Percentiles rank a stretch among this genome's conserved stretches.
These are phyloP conservation scores for Citrullus colocynthis DNA, from an alignment of 306 rosid species.

Conservation along the genomic window DNA sequence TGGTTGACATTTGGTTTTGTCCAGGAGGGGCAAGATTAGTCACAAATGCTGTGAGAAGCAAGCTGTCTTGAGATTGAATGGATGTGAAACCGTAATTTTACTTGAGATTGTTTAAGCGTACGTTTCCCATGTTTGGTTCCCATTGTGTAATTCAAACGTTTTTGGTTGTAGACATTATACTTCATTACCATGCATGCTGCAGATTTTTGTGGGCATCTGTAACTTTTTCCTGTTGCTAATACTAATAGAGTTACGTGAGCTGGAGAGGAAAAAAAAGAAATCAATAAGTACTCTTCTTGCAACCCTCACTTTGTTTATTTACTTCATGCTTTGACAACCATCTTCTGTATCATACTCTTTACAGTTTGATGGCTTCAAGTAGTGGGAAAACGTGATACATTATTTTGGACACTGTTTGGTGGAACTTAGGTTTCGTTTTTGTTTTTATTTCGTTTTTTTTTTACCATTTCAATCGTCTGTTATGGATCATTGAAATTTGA, in stretches of 20 bases:
- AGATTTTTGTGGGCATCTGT: constrained; percentile 3
- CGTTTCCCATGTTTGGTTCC: background rate
- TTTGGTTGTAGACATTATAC: background rate
- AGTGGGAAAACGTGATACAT: background rate
- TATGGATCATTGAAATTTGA: background rate
- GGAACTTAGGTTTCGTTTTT: background rate
- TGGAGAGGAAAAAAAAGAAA: background rate
- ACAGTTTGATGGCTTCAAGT: background rate
- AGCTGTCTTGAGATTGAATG: background rate
- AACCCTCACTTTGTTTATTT: background rate
- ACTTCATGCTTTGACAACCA: background rate
- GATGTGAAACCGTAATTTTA: background rate
- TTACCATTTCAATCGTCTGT: background rate
- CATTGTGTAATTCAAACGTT: background rate
- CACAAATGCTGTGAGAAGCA: background rate
- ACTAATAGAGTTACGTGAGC: background rate
- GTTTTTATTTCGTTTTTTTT: background rate
- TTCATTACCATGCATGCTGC: background rate
- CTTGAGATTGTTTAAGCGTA: background rate
- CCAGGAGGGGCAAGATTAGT: constrained; percentile 6
- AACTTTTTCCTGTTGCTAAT: background rate
- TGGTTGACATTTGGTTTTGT: background rate
- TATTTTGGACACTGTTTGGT: background rate
- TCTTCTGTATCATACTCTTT: background rate
- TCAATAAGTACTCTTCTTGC: constrained; percentile 9